Base-by-base conservation (phyloP, 306 rosid species). In the Sindora glabra region DNA sequence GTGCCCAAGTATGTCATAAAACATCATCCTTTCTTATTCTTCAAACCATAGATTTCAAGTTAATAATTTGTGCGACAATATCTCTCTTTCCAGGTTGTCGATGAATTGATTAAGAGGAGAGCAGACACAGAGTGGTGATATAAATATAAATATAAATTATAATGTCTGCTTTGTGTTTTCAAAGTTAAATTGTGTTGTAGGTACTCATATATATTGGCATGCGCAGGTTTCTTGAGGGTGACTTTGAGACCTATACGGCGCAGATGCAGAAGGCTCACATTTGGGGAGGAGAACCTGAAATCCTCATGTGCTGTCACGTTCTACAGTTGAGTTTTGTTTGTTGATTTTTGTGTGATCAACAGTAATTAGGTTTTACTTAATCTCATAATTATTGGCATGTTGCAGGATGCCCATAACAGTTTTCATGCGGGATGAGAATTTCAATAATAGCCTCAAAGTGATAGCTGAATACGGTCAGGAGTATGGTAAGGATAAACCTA, bases 221-320 rank as follows among this genome's bases (percentile, higher is more conserved):
- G 13, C 10, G 15, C 19, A 90, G 96, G 94, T 90, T 84, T 87
- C 84, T 90, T 23, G 94, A 87, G 57, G 96, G 82, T 58, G 90
- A 87, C 59, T 90, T 90, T 71, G 85, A 81, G 8, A 59, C 72
- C 3, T 90, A 90, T 26, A 77, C 88, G 50, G 71, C 59, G 34
- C 85, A 75, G 52, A 90, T 90, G 85, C 64, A 89, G 67, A 83
- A 80, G 55, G 69, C 94, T 21, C 85, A 90, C 50, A 69, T 33
- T 13, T 85, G 94, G 96, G 96, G 96, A 39, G 96, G 97, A 42
- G 96, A 87, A 69, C 97, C 96, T 24, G 96, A 90, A 76, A 75
- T 90, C 77, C 87, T 87, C 21, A 87, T 85, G 96, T 75, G 84
- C 55, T 78, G 95, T 3, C 96, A 90, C 69, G 91, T 85, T 62